A percentile compares a stretch with the other conserved stretches of the same genome.
These are phyloP conservation scores for Oenanthe sinensis DNA, from an alignment of 129 eudicot species.

Conservation along the genomic window DNA sequence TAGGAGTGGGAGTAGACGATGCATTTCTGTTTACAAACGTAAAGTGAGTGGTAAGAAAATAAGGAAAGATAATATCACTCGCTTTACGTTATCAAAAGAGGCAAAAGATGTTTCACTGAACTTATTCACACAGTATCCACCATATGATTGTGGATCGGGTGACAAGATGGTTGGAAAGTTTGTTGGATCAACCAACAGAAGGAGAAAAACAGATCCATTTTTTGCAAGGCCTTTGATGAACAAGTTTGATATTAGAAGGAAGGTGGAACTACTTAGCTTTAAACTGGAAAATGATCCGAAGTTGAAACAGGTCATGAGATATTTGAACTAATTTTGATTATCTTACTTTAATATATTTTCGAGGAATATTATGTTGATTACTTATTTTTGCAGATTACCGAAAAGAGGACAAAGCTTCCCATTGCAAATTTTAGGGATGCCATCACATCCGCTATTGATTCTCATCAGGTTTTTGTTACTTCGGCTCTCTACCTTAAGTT, in stretches of 20 bases:
- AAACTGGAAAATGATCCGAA: constrained; percentile 27
- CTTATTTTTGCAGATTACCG: constrained; percentile 42
- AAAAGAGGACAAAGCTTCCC: constrained; percentile 76
- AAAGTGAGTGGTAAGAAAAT: constrained; percentile 18
- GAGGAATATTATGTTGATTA: not conserved
- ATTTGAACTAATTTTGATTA: not conserved
- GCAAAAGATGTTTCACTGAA: constrained; percentile 53
- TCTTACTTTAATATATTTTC: not conserved
- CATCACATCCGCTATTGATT: constrained; percentile 59
- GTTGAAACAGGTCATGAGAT: constrained; percentile 50
- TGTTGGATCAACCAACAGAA: constrained; percentile 18
- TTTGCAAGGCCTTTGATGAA: constrained; percentile 45
- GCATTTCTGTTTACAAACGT: constrained; percentile 48
- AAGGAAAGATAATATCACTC: constrained; percentile 31
- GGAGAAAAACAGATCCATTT: constrained; percentile 32
- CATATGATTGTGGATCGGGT: constrained; percentile 37
- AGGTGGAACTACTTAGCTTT: constrained; percentile 41
- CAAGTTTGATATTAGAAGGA: constrained; percentile 42
- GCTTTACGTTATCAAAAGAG: constrained; percentile 63
- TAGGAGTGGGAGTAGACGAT: constrained; percentile 41
- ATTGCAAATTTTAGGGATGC: constrained; percentile 64
- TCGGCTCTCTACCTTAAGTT: not conserved
- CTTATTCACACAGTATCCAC: constrained; percentile 67
- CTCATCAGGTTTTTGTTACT: constrained; percentile 59
- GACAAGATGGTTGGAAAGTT: constrained; percentile 29